Evolutionary conservation across 1,284 basidiomycete genomes (phyloP), one percentile per base, ranked within the genome.

Genomic region (Erythrobasidium hasegawianum): DNA sequence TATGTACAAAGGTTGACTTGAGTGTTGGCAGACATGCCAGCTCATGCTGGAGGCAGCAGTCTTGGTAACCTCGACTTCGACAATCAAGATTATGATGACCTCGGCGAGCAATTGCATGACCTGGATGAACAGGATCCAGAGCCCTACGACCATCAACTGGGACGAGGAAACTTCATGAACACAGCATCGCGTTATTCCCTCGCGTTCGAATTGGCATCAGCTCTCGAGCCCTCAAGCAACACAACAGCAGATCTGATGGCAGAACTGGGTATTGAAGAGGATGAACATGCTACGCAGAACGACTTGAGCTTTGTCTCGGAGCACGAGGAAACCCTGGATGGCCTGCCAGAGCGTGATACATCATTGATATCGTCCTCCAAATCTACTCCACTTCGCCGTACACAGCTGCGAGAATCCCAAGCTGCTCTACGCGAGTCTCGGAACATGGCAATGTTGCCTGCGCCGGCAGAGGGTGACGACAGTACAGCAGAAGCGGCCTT

Each of bases 131-230:
- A 38, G 53, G 61, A 29, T 50, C 56, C 38, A 41, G 53, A 40
- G 38, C 27, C 16, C 8, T 24, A 39, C n/a, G n/a, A 33, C 8
- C 16, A 13, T 40, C 26, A 18, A 38, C 24, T 26, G 13, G n/a
- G n/a, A 3, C 9, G 13, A n/a, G 38, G 54, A n/a, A 13, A 29
- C 54, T 56, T 40, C 33, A 13, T 16, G 27, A 22, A 59, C 38
- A 18, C 40, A 5, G 16, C 43, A 18, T 45, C 40, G 14, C 38
- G 38, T n/a, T 53, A 57, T 38, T 65, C 62, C 27, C 62, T 65
- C 18, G 62, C 62, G n/a, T 55, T 57, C 24, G 62, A 65, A 26
- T 47, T 65, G n/a, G 62, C 62, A 1, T 43, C 41, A n/a, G 61
- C 61, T 14, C 26, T 65, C 22, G 16, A 58, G 22, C 18, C 40